Evolutionary conservation across 2,329 filamentous ascomycete genomes (phyloP).

Genomic region (Penicillium sp.): DNA sequence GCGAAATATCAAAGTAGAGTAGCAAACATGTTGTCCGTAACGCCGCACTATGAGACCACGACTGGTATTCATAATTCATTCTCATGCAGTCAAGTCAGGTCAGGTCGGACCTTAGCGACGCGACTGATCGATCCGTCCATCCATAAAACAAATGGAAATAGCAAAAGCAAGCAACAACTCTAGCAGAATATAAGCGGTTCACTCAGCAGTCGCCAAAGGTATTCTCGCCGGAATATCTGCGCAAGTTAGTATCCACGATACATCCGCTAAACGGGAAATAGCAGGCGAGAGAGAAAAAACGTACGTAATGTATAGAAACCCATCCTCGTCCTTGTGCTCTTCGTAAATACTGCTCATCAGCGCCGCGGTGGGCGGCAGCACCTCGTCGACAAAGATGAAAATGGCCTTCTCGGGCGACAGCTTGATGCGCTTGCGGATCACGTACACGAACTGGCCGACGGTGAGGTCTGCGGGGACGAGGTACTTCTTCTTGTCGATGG

Average conservation of each 20-base stretch:
- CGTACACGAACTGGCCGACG: conserved; percentile 99
- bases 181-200: background rate
- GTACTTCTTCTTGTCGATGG: conserved; percentile 99
- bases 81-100: background rate
- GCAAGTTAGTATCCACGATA: conserved; percentile 19
- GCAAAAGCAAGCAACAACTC: conserved; percentile 2
- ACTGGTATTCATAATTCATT: background rate
- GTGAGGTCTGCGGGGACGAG: conserved; percentile 95
- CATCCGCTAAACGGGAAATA: too few relatives aligned
- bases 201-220: conserved; percentile 67
- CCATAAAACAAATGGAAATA: background rate
- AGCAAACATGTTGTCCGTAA: conserved; percentile 11
- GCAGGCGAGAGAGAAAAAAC: conserved; percentile 27
- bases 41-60: conserved; percentile 12
- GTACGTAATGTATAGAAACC: conserved; percentile 96
- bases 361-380: conserved; percentile 90
- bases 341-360: conserved; percentile 99
- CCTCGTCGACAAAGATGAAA: conserved; percentile 99
- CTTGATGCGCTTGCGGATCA: conserved; percentile 99
- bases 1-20: background rate
- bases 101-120: too few relatives aligned
- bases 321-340: conserved; percentile 88
- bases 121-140: background rate
- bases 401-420: conserved; percentile 99
- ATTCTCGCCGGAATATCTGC: conserved; percentile 93